Evolutionary conservation across 164 flowering plant genomes (phyloP), one percentile per base, ranked within the genome.

Genomic region (Chimonanthus praecox): DNA sequence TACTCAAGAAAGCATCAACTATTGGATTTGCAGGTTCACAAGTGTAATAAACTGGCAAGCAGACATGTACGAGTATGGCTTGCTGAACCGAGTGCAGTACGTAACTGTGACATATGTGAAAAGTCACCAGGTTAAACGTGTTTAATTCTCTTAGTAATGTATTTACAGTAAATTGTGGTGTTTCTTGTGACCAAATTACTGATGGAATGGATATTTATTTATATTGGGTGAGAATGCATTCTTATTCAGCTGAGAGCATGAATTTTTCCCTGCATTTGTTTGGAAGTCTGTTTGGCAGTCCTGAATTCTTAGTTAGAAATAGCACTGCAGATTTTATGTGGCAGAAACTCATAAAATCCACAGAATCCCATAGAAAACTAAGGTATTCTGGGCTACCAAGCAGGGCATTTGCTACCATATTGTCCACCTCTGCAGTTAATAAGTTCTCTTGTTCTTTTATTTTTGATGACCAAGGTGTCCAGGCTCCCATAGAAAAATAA

Each of bases 21-120:
- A 48, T 77, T 75, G 71, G 78, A 61, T 7, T 80, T 70, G 75
- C 84, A 94, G 98, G 97, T 92, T 9, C 98, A 94, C 79, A 81
- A 88, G 97, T 92, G 97, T 65, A 94, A 94, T 74, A 94, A 92
- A 80, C 96, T 94, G 75, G 98, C 97, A 58, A 88, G 92, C 72
- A 81, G 97, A 45, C 98, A 92, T 73, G 90, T 92, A 21, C 80
- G 95, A 18, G 97, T 92, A 49, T 86, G 89, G 47, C 86, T 92
- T 70, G 97, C 94, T 70, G 84, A 73, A 68, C 97, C 97, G 10
- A 86, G 86, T 78, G 92, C 81, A 74, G 92, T 88, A 70, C 85
- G 90, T 20, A 85, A 88, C 9, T 91, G 98, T 78, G 98, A 94
- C 75, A 92, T 94, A 71, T 94, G 98, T 76, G 97, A 94, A 83